Evolutionary conservation across 345 rosid species (phyloP).

Genomic region (Populus euphratica): DNA sequence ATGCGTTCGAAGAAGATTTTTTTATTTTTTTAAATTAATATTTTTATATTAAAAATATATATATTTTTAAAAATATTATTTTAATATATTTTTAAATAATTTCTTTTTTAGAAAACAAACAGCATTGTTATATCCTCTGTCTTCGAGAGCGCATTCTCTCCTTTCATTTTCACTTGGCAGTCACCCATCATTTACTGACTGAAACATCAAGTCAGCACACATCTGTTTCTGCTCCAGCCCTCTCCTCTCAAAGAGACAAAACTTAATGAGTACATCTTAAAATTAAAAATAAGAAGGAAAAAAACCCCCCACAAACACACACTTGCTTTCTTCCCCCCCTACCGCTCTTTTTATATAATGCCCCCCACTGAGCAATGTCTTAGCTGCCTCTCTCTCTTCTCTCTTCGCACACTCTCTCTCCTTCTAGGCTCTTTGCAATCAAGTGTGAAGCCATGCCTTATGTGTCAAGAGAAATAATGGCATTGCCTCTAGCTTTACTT

Average conservation of each 20-base stretch:
- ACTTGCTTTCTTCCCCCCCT: not conserved
- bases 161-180: constrained; percentile 27
- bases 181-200: constrained; percentile 29
- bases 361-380: constrained; percentile 15
- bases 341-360: constrained; percentile 26
- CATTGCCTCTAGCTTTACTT: constrained; percentile 30
- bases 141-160: constrained; percentile 22
- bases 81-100: too few relatives aligned
- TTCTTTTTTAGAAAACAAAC: too few relatives aligned
- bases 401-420: constrained; percentile 16
- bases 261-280: not conserved
- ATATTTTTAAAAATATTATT: too few relatives aligned
- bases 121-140: too few relatives aligned
- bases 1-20: too few relatives aligned
- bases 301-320: not conserved
- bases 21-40: too few relatives aligned
- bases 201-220: constrained; percentile 13
- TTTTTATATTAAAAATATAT: too few relatives aligned
- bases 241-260: not conserved
- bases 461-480: constrained; percentile 30
- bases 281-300: not conserved
- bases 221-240: constrained; percentile 18
- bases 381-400: not conserved
- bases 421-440: constrained; percentile 15
- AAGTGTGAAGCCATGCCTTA: constrained; percentile 22